phyloP scores from a whole-genome alignment of 495 filamentous ascomycete genomes.

The Aspergillus egyptiacus region DNA sequence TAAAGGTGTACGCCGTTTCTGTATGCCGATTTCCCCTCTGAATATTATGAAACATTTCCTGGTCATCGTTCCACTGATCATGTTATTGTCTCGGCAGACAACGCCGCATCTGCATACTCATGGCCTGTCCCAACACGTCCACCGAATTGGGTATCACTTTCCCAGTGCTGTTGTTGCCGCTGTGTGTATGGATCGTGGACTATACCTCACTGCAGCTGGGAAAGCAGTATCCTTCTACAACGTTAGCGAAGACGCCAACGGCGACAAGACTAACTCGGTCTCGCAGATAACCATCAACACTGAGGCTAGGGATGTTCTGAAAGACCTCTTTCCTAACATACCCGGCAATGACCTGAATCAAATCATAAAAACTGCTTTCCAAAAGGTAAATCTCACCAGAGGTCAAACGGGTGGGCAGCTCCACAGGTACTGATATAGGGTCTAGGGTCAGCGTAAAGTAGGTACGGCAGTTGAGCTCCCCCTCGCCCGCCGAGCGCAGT shows the following conservation, averaged over 20 bases:
- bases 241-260: constrained; percentile 11
- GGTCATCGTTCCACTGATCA: too few species aligned
- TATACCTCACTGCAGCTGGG: constrained; percentile 37
- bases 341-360: constrained; percentile 68
- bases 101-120: constrained; percentile 43
- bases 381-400: constrained; percentile 52
- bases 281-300: constrained; percentile 61
- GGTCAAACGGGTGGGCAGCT: constrained; percentile 5
- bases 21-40: constrained; percentile 49
- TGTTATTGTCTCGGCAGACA: constrained; percentile 30
- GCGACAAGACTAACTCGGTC: constrained; percentile 20
- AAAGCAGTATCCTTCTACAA: constrained; percentile 36
- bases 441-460: constrained; percentile 53
- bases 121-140: constrained; percentile 59
- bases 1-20: constrained; percentile 72
- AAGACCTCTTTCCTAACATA: constrained; percentile 82
- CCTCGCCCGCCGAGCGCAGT: constrained; percentile 68
- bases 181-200: constrained; percentile 44
- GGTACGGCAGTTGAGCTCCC: constrained; percentile 61
- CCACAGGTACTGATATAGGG: constrained; percentile 11
- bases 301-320: constrained; percentile 66
- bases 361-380: constrained; percentile 77
- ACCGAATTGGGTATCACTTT: constrained; percentile 79
- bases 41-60: too few species aligned
- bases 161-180: constrained; percentile 49